Conservation (phyloP, 2,329 filamentous ascomycete genomes). For the Dichotomopilus funicola region DNA sequence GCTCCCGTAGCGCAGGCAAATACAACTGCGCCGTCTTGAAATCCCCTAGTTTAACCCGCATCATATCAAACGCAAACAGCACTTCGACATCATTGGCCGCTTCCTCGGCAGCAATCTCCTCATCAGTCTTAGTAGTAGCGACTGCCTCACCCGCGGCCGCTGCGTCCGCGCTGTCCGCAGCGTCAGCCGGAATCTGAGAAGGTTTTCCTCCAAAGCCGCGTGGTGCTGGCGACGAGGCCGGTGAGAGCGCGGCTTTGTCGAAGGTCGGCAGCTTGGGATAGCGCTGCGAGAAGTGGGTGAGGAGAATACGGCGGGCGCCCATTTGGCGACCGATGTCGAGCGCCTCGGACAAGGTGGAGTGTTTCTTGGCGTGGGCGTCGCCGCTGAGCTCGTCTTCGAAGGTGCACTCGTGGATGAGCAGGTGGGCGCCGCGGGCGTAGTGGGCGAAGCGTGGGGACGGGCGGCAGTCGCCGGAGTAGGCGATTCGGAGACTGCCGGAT, state of each 20-base stretch:
- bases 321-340: conserved; percentile 70
- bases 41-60: conserved; percentile 65
- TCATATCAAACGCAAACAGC: conserved; percentile 71
- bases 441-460: conserved; percentile 63
- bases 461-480: conserved; percentile 91
- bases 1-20: conserved; percentile 50
- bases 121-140: no score
- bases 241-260: conserved; percentile 16
- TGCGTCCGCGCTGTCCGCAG: no score
- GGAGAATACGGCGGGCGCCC: conserved; percentile 69
- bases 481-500: conserved; percentile 61
- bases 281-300: conserved; percentile 93
- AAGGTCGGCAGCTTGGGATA: conserved; percentile 67
- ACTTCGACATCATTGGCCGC: conserved; percentile 49
- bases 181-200: no score
- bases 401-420: conserved; percentile 92
- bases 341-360: conserved; percentile 83
- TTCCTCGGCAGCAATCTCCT: conserved; percentile 11
- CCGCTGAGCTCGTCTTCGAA: conserved; percentile 78
- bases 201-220: no score
- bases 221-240: background rate
- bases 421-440: conserved; percentile 68
- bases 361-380: conserved; percentile 82
- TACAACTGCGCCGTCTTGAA: conserved; percentile 61
- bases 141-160: no score